Conservation (phyloP, 2,329 filamentous ascomycete genomes). For the Juglanconis oblonga region DNA sequence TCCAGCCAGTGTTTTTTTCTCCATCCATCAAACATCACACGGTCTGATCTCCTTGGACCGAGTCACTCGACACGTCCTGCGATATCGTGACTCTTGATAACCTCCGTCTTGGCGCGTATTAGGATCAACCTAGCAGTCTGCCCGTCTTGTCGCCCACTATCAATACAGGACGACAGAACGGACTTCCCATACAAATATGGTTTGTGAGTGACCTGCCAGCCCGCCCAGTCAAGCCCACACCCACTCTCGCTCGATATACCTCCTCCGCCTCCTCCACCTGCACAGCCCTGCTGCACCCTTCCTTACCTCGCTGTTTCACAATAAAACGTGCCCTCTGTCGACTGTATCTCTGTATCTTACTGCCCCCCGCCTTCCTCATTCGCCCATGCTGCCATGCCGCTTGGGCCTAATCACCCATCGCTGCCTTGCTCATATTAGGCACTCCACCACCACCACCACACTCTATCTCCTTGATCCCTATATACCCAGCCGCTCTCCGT, state of each 20-base stretch:
- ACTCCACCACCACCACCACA: background rate
- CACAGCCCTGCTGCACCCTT: constrained; percentile 1
- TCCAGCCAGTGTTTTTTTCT: no score
- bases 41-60: no score
- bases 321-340: no score
- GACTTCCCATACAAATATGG: constrained; percentile 9
- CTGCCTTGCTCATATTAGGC: background rate
- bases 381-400: background rate
- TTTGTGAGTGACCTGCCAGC: constrained; percentile 15
- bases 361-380: background rate
- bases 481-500: background rate
- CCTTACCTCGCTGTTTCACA: background rate
- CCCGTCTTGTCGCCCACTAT: background rate
- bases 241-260: no score
- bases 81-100: background rate
- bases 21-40: no score
- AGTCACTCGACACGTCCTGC: background rate
- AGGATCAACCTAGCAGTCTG: constrained; percentile 4
- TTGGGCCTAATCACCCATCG: background rate
- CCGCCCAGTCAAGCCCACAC: background rate
- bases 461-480: background rate
- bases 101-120: constrained; percentile 7
- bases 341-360: background rate
- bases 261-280: no score
- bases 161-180: background rate